Conservation (phyloP, 257 asterid species). For the Solanum bukasovii region DNA sequence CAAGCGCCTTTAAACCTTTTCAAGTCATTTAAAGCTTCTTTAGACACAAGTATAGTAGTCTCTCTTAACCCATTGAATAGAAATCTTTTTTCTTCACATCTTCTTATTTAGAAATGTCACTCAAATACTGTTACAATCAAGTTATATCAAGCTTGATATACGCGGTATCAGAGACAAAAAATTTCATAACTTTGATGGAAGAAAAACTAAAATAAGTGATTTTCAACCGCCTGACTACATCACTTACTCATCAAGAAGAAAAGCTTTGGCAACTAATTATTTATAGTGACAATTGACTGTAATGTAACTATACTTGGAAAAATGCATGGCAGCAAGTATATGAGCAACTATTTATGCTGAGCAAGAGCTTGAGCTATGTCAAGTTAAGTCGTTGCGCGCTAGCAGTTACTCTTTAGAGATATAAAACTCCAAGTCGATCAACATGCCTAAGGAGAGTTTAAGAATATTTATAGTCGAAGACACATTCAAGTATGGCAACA, state of each 20-base stretch:
- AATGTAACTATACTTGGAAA: conserved; percentile 23
- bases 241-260: conserved; percentile 22
- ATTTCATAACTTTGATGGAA: conserved; percentile 14
- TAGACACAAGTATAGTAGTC: neutral
- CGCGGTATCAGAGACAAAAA: conserved; percentile 13
- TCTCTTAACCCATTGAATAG: neutral
- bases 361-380: too few relatives aligned
- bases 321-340: conserved; percentile 12
- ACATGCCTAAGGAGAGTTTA: too few relatives aligned
- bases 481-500: conserved; percentile 13
- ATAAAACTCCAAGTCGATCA: too few relatives aligned
- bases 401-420: too few relatives aligned
- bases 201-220: conserved; percentile 2
- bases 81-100: neutral
- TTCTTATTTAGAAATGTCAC: neutral
- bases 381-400: too few relatives aligned
- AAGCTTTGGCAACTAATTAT: conserved; percentile 9
- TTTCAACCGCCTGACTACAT: conserved; percentile 13
- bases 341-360: neutral
- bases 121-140: conserved; percentile 15
- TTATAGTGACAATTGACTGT: conserved; percentile 16
- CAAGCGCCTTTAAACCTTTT: conserved; percentile 8
- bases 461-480: too few relatives aligned
- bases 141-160: conserved; percentile 11
- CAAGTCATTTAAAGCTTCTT: conserved; percentile 17